These are phyloP conservation scores for Kodamaea restingae DNA, from an alignment of 805 yeast genomes.

Conservation along the genomic window DNA sequence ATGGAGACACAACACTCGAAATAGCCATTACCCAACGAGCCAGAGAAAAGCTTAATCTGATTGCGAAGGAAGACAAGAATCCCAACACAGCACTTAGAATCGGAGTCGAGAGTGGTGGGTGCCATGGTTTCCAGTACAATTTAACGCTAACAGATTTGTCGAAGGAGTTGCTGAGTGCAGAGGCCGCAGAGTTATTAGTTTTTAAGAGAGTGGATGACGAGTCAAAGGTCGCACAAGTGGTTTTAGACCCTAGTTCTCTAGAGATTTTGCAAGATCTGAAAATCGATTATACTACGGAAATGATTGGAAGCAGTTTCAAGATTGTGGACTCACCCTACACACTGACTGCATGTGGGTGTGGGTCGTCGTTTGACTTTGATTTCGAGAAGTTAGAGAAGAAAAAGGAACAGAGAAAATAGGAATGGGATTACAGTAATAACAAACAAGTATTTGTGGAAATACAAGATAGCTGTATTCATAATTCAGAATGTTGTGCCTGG, in stretches of 20 bases:
- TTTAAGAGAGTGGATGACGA: slow-evolving; percentile 55
- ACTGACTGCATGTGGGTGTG: slow-evolving; percentile 47
- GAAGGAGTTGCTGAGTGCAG: slow-evolving; percentile 29
- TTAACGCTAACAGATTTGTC: slow-evolving; percentile 52
- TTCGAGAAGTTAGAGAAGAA: slow-evolving; percentile 38
- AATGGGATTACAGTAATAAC: too few species aligned
- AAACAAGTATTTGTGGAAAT: too few species aligned
- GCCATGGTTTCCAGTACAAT: slow-evolving; percentile 95
- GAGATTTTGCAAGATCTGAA: slow-evolving; percentile 80
- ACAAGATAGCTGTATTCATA: too few species aligned
- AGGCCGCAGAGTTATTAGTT: slow-evolving; percentile 41
- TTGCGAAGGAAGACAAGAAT: slow-evolving; percentile 52
- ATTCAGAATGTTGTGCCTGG: too few species aligned
- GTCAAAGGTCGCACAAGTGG: slow-evolving; percentile 49
- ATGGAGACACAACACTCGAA: slow-evolving; percentile 34
- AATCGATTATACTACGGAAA: slow-evolving; percentile 83
- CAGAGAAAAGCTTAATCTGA: slow-evolving; percentile 46
- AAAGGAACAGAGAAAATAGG: slow-evolving; percentile 5
- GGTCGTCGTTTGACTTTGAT: slow-evolving; percentile 45
- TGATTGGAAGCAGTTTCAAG: slow-evolving; percentile 92
- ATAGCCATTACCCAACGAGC: slow-evolving; percentile 49
- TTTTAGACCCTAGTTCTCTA: slow-evolving; percentile 76
- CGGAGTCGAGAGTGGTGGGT: slow-evolving; percentile 91
- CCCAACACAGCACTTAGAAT: slow-evolving; percentile 65
- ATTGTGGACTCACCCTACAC: slow-evolving; percentile 88